phyloP scores from a whole-genome alignment of 257 asterid species.

The Datura wrightii region DNA sequence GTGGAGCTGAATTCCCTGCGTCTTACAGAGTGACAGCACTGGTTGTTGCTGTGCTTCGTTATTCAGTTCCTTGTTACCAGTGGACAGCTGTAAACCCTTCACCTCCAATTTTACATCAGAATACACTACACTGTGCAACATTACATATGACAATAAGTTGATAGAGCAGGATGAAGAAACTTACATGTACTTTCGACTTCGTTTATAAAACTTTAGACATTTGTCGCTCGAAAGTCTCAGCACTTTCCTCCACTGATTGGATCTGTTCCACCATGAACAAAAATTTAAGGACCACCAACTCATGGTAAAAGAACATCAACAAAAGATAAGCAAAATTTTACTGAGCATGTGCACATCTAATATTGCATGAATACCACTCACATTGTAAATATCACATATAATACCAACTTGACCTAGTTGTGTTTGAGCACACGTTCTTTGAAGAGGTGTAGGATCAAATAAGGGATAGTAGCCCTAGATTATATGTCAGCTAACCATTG shows the following conservation, averaged over 20 bases:
- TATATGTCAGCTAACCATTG: not conserved
- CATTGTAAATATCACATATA: not conserved
- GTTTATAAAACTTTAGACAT: slow-evolving; percentile 88
- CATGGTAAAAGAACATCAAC: slow-evolving; percentile 22
- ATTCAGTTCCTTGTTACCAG: not conserved
- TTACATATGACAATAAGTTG: slow-evolving; percentile 22
- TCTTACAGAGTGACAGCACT: not conserved
- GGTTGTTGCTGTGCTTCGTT: not conserved
- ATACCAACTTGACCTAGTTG: not conserved
- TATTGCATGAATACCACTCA: slow-evolving; percentile 15
- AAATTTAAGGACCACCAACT: slow-evolving; percentile 37
- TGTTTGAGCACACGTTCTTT: not conserved
- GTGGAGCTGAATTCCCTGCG: not conserved
- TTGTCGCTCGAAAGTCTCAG: slow-evolving; percentile 77
- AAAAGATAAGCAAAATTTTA: slow-evolving; percentile 7
- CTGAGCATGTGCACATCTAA: not conserved
- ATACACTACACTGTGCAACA: not conserved
- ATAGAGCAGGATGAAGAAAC: slow-evolving; percentile 38
- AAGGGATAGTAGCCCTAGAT: not conserved
- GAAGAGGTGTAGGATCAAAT: not conserved
- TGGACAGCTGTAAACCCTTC: slow-evolving; percentile 6
- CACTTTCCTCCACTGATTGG: slow-evolving; percentile 89
- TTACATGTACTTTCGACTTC: slow-evolving; percentile 92
- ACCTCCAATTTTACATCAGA: not conserved
- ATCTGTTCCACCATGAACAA: slow-evolving; percentile 64